phyloP scores from a whole-genome alignment of 345 rosid species.

The Populus pruinosa region DNA sequence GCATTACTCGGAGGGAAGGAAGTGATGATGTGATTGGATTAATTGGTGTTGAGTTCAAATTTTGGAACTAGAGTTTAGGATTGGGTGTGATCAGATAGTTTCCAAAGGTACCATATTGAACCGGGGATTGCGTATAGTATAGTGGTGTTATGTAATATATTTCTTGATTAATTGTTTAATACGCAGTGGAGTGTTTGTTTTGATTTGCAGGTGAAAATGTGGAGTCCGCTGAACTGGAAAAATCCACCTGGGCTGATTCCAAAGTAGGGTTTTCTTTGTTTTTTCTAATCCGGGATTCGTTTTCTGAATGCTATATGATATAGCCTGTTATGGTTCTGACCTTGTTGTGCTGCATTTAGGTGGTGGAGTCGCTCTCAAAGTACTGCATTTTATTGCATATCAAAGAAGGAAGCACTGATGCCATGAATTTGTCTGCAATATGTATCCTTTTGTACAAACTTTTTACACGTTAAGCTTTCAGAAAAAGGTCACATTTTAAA shows the following conservation, averaged over 20 bases:
- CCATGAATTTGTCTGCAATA: slow-evolving; percentile 64
- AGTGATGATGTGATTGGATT: neutral
- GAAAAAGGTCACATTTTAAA: neutral
- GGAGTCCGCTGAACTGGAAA: slow-evolving; percentile 53
- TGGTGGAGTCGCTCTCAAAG: slow-evolving; percentile 66
- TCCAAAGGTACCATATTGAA: neutral
- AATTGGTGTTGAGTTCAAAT: neutral
- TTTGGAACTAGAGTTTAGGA: neutral
- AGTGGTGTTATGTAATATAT: neutral
- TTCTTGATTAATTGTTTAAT: neutral
- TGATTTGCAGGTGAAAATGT: slow-evolving; percentile 48
- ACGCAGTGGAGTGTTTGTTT: neutral
- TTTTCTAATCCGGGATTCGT: neutral
- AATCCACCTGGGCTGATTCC: slow-evolving; percentile 54
- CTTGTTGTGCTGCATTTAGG: slow-evolving; percentile 36
- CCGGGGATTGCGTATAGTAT: neutral
- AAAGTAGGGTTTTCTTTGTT: slow-evolving; percentile 31
- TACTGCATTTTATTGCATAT: slow-evolving; percentile 72
- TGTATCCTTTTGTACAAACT: slow-evolving; percentile 60
- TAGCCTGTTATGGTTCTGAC: neutral
- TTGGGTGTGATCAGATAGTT: neutral
- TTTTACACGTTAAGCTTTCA: neutral
- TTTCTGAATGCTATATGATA: neutral
- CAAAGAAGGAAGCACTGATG: slow-evolving; percentile 52
- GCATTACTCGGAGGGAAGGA: neutral